Conservation (phyloP, 768 basidiomycete genomes). For the Lactifluus subvellereus region DNA sequence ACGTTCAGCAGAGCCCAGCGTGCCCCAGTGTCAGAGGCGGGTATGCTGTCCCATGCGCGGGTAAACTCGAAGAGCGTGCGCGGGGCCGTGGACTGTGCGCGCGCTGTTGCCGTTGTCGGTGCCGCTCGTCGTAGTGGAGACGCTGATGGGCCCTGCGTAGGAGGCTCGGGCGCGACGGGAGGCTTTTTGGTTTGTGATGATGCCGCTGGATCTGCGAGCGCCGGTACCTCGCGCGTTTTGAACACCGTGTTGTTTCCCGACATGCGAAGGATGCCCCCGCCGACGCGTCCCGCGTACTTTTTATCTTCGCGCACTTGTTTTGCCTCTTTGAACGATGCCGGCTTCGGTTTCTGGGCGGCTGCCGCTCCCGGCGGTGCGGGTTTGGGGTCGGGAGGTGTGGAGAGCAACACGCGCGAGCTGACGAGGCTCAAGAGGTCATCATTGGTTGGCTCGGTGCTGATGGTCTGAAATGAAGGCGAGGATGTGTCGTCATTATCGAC, state of each 20-base stretch:
- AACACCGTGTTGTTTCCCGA: conserved; percentile 59
- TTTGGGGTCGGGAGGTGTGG: conserved; percentile 12
- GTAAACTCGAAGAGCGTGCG: conserved; percentile 52
- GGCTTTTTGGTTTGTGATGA: not conserved
- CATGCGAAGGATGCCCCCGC: conserved; percentile 68
- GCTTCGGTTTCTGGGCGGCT: conserved; percentile 21
- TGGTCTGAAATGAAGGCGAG: conserved; percentile 10
- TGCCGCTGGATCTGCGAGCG: not conserved
- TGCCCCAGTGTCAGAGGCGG: conserved; percentile 33
- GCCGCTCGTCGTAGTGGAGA: conserved; percentile 2
- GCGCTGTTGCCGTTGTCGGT: conserved; percentile 25
- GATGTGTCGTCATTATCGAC: conserved; percentile 41
- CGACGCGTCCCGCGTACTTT: conserved; percentile 38
- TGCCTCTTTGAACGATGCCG: conserved; percentile 48
- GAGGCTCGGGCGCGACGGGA: not conserved
- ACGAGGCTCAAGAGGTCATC: conserved; percentile 22
- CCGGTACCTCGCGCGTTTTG: conserved; percentile 28
- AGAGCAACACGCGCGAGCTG: conserved; percentile 16
- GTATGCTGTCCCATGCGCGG: conserved; percentile 47
- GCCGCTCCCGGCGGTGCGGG: conserved; percentile 14
- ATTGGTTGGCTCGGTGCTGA: not conserved
- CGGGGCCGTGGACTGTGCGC: conserved; percentile 31
- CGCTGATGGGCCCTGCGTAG: not conserved
- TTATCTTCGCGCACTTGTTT: conserved; percentile 49
- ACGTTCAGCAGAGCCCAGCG: conserved; percentile 59